Conservation (phyloP, 73 alveolate species). For the Durusdinium trenchii region DNA sequence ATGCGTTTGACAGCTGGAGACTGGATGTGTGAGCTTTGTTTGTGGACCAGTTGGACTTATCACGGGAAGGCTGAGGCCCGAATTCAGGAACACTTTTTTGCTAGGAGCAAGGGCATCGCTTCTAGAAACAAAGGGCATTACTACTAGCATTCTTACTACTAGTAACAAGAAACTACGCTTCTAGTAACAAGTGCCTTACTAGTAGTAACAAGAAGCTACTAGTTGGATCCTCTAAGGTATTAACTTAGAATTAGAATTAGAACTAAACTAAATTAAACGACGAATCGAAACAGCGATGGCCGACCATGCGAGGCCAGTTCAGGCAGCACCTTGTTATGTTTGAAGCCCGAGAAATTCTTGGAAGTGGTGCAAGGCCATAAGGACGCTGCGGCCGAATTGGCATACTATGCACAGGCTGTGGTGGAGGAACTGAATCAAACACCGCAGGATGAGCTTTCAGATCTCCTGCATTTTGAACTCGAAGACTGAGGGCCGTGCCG, state of each 20-base stretch:
- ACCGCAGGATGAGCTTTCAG: neutral
- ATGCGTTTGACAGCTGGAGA: neutral
- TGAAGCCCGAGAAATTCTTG: conserved; percentile 27
- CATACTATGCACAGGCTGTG: neutral
- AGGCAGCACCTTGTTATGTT: neutral
- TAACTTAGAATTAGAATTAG: too few relatives aligned
- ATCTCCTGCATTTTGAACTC: neutral
- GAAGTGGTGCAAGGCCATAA: conserved; percentile 29
- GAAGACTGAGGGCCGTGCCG: too few relatives aligned
- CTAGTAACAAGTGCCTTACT: too few relatives aligned
- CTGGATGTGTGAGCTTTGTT: conserved; percentile 43
- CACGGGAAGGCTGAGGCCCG: conserved; percentile 51
- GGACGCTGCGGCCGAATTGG: conserved; percentile 23
- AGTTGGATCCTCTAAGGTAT: too few relatives aligned
- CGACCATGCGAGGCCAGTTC: too few relatives aligned
- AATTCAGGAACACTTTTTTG: neutral
- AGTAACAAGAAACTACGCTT: too few relatives aligned
- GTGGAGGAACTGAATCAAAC: neutral
- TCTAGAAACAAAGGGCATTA: neutral
- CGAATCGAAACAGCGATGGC: too few relatives aligned
- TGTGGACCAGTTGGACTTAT: conserved; percentile 51
- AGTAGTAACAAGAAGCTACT: too few relatives aligned
- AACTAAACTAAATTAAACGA: too few relatives aligned
- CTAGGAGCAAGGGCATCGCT: neutral
- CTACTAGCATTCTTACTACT: too few relatives aligned